Base-by-base conservation (phyloP, 805 yeast genomes). In the Priceomyces medius region DNA sequence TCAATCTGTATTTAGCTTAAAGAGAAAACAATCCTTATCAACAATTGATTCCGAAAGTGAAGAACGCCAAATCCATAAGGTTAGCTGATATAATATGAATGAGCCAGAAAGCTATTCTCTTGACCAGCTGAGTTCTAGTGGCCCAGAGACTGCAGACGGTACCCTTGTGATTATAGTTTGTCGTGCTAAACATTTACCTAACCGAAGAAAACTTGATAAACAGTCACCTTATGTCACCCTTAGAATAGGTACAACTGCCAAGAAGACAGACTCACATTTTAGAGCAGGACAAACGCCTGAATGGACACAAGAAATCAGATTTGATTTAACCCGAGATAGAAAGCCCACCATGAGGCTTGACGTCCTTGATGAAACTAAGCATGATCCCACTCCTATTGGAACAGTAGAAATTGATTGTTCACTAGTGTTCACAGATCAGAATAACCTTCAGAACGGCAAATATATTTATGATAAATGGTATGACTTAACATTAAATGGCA, bases 261-360 rank as follows among this genome's bases (percentile, higher is more conserved):
- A 85, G 48, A 80, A 84, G 54, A 88, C 97, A 1, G 81, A 80
- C 26, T 75, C 88, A 0, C 81, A 86, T 44, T 76, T 79, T 39
- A 68, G 98, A 50, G 99, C 96, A 1, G 99, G 99, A 2, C 99
- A 93, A 58, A 85, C 87, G 3, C 99, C 99, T 1, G 77, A 72
- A 16, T 93, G 97, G 88, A 82, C 87, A 45, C 81, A 81, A 45
- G 88, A 86, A 48, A 70, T 85, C 43, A 68, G 87, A 50, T 87
- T 85, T 55, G 76, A 76, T 28, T 68, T 88, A 19, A 73, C 81
- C 1, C 74, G 85, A 6, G 85, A 82, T 27, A 71, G 83, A 20
- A 79, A 75, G 38, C 84, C 88, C 1, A 45, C 72, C 0, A 60
- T 93, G 65, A 79, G 80, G 46, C 68, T 93, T 2, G 87, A 86